These are phyloP conservation scores for Oryza meridionalis DNA, from an alignment of 176 grass and related monocot genomes.

Conservation along the genomic window DNA sequence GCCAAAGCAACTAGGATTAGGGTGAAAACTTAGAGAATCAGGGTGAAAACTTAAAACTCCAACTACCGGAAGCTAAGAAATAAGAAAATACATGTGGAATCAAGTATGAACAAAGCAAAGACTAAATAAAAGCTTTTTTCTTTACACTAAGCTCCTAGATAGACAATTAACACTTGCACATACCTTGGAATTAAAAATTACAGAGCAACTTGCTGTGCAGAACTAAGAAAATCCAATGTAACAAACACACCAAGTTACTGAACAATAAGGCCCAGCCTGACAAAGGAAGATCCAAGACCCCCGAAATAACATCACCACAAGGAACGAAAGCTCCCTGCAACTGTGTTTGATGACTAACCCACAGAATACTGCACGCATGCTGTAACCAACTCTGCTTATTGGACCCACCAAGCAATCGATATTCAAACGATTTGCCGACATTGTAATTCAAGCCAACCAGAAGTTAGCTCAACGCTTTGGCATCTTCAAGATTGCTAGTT, in stretches of 20 bases:
- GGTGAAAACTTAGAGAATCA: background rate
- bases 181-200: background rate
- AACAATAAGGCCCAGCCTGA: background rate
- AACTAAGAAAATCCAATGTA: background rate
- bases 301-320: background rate
- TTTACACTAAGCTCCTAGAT: background rate
- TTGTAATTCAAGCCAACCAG: background rate
- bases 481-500: slow-evolving; percentile 2
- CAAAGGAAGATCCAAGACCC: background rate
- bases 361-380: background rate
- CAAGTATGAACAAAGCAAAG: background rate
- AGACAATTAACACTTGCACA: background rate
- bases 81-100: background rate
- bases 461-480: background rate
- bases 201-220: background rate
- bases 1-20: slow-evolving; percentile 2
- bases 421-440: background rate
- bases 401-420: background rate
- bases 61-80: slow-evolving; percentile 14
- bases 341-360: background rate
- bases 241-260: background rate
- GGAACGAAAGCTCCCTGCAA: background rate
- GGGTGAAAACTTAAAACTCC: background rate
- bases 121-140: background rate
- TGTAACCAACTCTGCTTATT: no score